Base-by-base conservation (phyloP, 2,329 filamentous ascomycete species). In the Thelonectria rubi region DNA sequence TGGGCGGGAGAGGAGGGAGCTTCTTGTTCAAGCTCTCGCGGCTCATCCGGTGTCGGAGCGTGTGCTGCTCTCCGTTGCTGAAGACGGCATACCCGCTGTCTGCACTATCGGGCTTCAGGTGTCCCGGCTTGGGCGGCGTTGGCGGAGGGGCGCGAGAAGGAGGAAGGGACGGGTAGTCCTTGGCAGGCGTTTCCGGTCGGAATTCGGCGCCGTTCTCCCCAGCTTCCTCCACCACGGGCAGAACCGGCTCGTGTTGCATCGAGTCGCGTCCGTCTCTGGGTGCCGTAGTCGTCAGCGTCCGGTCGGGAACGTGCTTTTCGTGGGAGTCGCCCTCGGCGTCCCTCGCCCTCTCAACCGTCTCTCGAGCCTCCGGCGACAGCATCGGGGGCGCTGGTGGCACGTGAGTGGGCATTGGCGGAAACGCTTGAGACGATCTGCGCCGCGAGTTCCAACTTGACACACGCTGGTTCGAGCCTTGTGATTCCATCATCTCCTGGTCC, bases 211-310 rank as follows among this genome's bases (percentile, higher is more conserved):
- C 86, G 60, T 80, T 89, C 76, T 97, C 94, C 5, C 88, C 91
- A n/a, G 88, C 90, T 77, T 98, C 94, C 68, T 97, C 92, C 7
- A 98, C 93, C 10, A 97, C 89, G 0, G 94, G 94, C 2, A 98
- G 79, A 1, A 78, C 84, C 72, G 74, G 74, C 72, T 75, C 88
- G 74, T 69, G 90, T 82, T 82, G 72, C 80, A 84, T 20, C 79
- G 85, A 77, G 81, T 91, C 73, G 79, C 84, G 66, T 82, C 82
- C 60, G 80, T 87, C 74, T 2, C 65, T 60, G 5, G 68, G 48
- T 6, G 71, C 65, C 1, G 80, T 80, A 20, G 71, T 74, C 20
- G 71, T 74, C 18, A 93, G 76, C 1, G 84, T 85, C 56, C 90
- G 83, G 24, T 90, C 86, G 1, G 89, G 88, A 34, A 89, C 80